These are phyloP conservation scores for Penicillium psychrofluorescens DNA, from an alignment of 495 filamentous ascomycete genomes.

Conservation along the genomic window DNA sequence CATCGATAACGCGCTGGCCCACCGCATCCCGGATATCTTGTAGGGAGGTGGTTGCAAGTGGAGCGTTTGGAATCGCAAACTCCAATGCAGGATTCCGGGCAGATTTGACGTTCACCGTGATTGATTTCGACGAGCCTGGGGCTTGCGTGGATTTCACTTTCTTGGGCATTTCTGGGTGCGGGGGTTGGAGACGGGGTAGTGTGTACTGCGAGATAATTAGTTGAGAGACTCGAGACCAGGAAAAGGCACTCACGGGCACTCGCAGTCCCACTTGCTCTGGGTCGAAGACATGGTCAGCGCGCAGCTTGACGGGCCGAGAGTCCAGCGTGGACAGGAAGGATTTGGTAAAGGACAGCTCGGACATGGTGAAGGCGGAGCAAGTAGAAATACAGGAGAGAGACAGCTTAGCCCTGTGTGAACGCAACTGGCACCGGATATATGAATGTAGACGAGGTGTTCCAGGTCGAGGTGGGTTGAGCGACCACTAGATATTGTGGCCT, in stretches of 20 bases:
- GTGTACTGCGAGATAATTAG: conserved; percentile 23
- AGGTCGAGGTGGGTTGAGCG: too few species aligned
- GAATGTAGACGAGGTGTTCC: too few species aligned
- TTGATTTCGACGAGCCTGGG: conserved; percentile 39
- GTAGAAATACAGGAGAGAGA: background rate
- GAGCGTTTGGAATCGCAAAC: conserved; percentile 49
- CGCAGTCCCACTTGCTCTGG: conserved; percentile 62
- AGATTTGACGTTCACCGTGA: conserved; percentile 62
- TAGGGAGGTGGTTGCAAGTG: conserved; percentile 57
- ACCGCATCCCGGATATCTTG: conserved; percentile 65
- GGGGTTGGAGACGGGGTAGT: conserved; percentile 38
- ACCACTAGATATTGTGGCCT: too few species aligned
- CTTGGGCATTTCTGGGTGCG: conserved; percentile 44
- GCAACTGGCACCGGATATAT: too few species aligned
- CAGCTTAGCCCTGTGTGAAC: too few species aligned
- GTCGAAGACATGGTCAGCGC: conserved; percentile 79
- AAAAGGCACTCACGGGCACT: conserved; percentile 52
- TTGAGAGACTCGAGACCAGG: conserved; percentile 3
- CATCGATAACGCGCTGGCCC: conserved; percentile 35
- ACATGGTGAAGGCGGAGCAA: conserved; percentile 41
- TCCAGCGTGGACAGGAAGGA: conserved; percentile 75
- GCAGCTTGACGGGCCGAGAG: conserved; percentile 66
- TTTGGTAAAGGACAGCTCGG: conserved; percentile 80
- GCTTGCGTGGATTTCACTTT: conserved; percentile 33
- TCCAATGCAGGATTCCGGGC: conserved; percentile 64